Percentiles rank a stretch among this genome's conserved stretches.
Conservation (phyloP, 2,329 filamentous ascomycete genomes). For the Leptographium radiaticola region DNA sequence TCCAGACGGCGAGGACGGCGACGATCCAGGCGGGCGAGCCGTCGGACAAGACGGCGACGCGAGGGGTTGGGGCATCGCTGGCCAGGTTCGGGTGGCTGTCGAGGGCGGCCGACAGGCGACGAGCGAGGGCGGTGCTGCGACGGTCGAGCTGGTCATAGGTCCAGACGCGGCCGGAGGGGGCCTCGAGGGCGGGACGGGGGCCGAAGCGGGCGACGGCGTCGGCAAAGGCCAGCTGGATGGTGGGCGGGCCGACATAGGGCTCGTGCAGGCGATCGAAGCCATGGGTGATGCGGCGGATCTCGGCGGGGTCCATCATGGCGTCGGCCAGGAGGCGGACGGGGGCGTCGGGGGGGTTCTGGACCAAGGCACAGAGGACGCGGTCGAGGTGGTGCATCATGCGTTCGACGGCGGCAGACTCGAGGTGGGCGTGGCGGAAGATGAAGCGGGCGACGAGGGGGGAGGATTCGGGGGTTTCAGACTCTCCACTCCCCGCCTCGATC, state of each 20-base stretch:
- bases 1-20: constrained; percentile 20
- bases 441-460: neutral
- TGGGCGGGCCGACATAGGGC: neutral
- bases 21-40: constrained; percentile 21
- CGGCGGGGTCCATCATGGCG: neutral
- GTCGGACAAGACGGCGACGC: constrained; percentile 22
- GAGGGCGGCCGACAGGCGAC: neutral
- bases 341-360: neutral
- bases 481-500: neutral
- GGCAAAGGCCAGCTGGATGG: neutral
- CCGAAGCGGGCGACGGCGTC: neutral
- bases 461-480: neutral
- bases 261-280: neutral
- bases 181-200: neutral
- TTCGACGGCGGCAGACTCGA: neutral
- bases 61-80: no score
- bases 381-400: neutral
- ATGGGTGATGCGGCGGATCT: neutral
- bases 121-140: neutral
- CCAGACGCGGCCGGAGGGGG: neutral
- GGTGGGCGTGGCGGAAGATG: neutral
- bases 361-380: neutral
- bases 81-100: constrained; percentile 11
- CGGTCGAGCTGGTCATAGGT: neutral
- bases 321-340: neutral